phyloP scores from a whole-genome alignment of 257 asterid species.

The Jacaranda mimosifolia region DNA sequence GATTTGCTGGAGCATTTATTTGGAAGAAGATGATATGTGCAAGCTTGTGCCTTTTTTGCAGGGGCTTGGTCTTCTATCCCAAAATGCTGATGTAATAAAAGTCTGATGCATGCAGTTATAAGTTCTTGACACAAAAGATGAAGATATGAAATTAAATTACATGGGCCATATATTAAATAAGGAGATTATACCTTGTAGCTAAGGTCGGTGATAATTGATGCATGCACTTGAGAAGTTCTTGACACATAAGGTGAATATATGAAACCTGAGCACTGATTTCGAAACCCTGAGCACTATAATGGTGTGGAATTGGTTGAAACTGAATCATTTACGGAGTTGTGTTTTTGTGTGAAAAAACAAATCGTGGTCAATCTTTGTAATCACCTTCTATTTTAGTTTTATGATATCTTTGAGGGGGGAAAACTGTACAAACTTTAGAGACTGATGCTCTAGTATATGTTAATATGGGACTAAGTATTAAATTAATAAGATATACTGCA shows the following conservation, averaged over 20 bases:
- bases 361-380: constrained; percentile 11
- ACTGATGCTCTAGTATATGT: neutral
- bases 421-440: constrained; percentile 6
- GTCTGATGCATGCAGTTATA: constrained; percentile 22
- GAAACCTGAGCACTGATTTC: neutral
- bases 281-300: neutral
- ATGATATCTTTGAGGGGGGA: constrained; percentile 20
- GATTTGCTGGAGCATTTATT: constrained; percentile 11
- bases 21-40: neutral
- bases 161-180: constrained; percentile 10
- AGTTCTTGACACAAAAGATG: neutral
- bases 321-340: neutral
- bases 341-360: neutral
- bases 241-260: neutral
- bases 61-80: constrained; percentile 16
- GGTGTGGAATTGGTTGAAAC: neutral
- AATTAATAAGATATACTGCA: neutral
- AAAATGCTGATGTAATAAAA: neutral
- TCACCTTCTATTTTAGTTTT: neutral
- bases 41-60: constrained; percentile 15
- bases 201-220: constrained; percentile 5
- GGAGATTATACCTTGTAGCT: neutral
- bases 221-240: neutral
- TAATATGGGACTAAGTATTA: constrained; percentile 10
- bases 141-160: neutral